Evolutionary conservation across 345 rosid species (phyloP), one percentile per base, ranked within the genome.

Genomic region (Alliaria petiolata): DNA sequence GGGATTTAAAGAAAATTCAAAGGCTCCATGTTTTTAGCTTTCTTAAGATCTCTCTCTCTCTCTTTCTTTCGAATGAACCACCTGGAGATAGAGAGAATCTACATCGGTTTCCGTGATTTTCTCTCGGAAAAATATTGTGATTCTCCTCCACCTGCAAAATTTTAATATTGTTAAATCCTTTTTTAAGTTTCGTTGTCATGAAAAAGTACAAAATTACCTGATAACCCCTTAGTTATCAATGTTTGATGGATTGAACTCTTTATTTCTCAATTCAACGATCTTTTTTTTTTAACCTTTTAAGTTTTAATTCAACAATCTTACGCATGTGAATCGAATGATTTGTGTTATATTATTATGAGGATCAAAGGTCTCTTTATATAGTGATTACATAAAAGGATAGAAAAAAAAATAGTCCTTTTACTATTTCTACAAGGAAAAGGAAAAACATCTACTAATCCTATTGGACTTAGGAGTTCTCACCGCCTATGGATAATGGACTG

Each of bases 11-110:
- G 76, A 79, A 80, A 70, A 15, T 33, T 66, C 8, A 38, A 31
- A 56, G 40, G n/a, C 3, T 22, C 81, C 86, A 69, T 81, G 82
- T 81, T 83, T 80, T 81, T 40, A 65, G 86, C 82, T 76, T 40
- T 45, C 65, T 44, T 44, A 72, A 72, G 78, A 81, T 78, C 74
- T 62, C 51, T 14, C 34, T 65, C 3, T 47, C 38, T 20, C 31
- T 44, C 35, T 43, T 19, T 44, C 35, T 43, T 19, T 53, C 43
- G 39, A 45, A 71, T 72, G 71, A 65, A 65, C 44, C n/a, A 65
- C 40, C 71, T 73, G 71, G 66, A 56, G 43, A 63, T 56, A n/a
- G 59, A 65, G 59, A 65, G 43, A 75, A 76, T 76, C 78, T 70
- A 67, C 51, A 43, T 65, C 38, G 54, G 31, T 78, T 78, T 40